These are phyloP conservation scores for Chaetomiaceae sp. DNA, from an alignment of 2,329 filamentous ascomycete species.

Conservation along the genomic window DNA sequence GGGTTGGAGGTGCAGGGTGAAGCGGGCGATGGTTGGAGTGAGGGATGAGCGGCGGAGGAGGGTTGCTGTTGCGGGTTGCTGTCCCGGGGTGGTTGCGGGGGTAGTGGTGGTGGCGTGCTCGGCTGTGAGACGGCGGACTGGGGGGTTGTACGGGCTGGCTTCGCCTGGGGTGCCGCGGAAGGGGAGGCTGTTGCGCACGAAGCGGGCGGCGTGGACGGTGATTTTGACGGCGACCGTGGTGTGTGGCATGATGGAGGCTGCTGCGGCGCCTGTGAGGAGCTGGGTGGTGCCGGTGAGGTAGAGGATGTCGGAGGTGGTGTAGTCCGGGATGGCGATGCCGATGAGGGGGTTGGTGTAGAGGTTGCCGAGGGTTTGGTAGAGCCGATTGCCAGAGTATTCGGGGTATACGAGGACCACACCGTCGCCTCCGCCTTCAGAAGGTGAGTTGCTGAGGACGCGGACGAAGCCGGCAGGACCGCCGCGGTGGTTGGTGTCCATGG, in stretches of 20 bases:
- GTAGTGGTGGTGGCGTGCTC: constrained; percentile 41
- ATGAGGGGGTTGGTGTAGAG: constrained; percentile 60
- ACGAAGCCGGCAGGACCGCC: constrained; percentile 73
- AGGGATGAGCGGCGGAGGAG: constrained; percentile 56
- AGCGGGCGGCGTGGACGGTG: constrained; percentile 53
- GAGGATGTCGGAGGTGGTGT: constrained; percentile 64
- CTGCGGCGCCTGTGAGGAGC: constrained; percentile 60
- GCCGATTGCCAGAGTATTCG: constrained; percentile 77
- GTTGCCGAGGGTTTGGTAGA: constrained; percentile 83
- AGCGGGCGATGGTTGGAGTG: constrained; percentile 63
- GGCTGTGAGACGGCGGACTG: constrained; percentile 56
- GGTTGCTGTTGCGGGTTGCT: constrained; percentile 44
- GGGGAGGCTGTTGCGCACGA: constrained; percentile 60
- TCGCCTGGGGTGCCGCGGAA: constrained; percentile 59
- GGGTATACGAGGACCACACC: constrained; percentile 62
- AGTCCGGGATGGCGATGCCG: constrained; percentile 70
- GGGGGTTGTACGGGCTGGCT: constrained; percentile 74
- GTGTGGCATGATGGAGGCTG: constrained; percentile 58
- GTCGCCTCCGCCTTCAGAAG: constrained; percentile 24
- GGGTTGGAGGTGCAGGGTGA: constrained; percentile 43
- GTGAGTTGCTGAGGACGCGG: constrained; percentile 54
- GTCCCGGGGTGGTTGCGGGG: background rate
- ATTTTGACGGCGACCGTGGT: constrained; percentile 70
- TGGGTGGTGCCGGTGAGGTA: constrained; percentile 67
- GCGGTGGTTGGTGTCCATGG: constrained; percentile 82